Evolutionary conservation across 2,329 filamentous ascomycete species (phyloP).

Genomic region (Rhinocladiella mackenziei): DNA sequence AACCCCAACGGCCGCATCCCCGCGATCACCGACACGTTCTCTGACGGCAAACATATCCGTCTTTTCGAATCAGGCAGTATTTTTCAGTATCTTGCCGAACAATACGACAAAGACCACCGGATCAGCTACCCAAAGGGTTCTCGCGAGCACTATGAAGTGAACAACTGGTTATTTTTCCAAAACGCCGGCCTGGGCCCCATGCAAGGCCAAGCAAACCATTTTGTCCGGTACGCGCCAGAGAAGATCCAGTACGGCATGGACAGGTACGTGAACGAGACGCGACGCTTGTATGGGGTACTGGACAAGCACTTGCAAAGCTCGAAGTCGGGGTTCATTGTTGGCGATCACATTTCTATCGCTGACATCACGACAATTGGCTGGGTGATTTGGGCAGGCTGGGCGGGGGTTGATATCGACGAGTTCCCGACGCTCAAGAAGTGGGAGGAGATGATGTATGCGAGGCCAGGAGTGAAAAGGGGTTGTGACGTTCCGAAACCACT

Average conservation of each 20-base stretch:
- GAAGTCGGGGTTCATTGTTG: conserved; percentile 50
- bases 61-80: conserved; percentile 83
- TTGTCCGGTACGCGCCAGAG: conserved; percentile 75
- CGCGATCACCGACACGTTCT: conserved; percentile 68
- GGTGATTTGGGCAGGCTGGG: conserved; percentile 59
- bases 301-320: conserved; percentile 62
- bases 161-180: conserved; percentile 74
- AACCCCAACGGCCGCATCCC: conserved; percentile 93
- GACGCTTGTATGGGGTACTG: conserved; percentile 74
- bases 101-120: conserved; percentile 77
- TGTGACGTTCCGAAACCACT: conserved; percentile 66
- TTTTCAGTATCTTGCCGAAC: conserved; percentile 75
- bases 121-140: conserved; percentile 71
- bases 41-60: conserved; percentile 50
- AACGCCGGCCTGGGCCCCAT: conserved; percentile 78
- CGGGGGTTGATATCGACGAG: conserved; percentile 65
- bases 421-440: conserved; percentile 74
- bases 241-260: conserved; percentile 78
- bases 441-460: conserved; percentile 65
- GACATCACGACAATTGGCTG: conserved; percentile 81
- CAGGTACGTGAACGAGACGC: conserved; percentile 77
- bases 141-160: conserved; percentile 72
- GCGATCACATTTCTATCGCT: conserved; percentile 51
- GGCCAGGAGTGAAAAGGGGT: conserved; percentile 71
- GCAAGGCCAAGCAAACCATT: conserved; percentile 83